Evolutionary conservation across 139 green algal species (phyloP).

Genomic region (Coelastrella sp.): DNA sequence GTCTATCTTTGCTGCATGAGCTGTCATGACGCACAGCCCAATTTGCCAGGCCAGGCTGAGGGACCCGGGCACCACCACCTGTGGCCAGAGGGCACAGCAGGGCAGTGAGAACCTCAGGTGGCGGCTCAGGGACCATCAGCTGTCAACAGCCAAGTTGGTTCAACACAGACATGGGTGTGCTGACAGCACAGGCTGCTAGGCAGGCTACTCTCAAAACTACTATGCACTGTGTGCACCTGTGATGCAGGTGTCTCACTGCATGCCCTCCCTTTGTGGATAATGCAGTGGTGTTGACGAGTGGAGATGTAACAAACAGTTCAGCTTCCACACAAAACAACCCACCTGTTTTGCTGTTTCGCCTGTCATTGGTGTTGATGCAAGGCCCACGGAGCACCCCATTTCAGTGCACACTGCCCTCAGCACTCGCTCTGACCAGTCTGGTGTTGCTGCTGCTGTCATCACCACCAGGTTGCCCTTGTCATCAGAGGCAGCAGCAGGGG

Average conservation of each 20-base stretch:
- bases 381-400: conserved; percentile 60
- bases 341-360: not conserved
- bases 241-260: not conserved
- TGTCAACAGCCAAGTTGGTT: too few relatives aligned
- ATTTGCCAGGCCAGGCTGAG: conserved; percentile 58
- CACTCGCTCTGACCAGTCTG: conserved; percentile 53
- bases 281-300: too few relatives aligned
- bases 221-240: too few relatives aligned
- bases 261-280: not conserved
- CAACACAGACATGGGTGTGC: too few relatives aligned
- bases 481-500: conserved; percentile 55
- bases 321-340: not conserved
- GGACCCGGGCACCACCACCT: conserved; percentile 46
- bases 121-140: too few relatives aligned
- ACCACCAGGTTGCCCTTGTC: conserved; percentile 60
- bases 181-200: too few relatives aligned
- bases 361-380: conserved; percentile 47
- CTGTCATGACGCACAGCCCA: conserved; percentile 39
- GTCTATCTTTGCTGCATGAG: conserved; percentile 46
- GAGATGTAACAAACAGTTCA: not conserved
- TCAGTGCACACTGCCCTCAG: conserved; percentile 55
- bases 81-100: not conserved
- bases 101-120: not conserved
- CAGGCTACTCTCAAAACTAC: too few relatives aligned
- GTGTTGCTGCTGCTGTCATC: conserved; percentile 32